A percentile compares a stretch with the other conserved stretches of the same genome.
phyloP scores from a whole-genome alignment of 306 rosid species.

The Begonia masoniana region DNA sequence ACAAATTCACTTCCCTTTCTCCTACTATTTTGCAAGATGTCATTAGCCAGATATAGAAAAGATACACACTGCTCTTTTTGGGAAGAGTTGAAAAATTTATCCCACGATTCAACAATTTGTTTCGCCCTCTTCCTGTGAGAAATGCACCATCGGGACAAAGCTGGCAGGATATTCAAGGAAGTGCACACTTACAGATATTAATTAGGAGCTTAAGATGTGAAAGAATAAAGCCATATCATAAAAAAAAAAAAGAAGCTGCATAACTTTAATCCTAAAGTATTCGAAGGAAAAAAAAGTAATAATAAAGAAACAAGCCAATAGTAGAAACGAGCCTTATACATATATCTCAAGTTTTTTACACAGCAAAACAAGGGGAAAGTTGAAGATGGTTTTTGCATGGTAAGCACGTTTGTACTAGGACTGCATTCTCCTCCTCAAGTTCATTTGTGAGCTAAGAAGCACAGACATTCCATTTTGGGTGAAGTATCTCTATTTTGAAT shows the following conservation, averaged over 20 bases:
- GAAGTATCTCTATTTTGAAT: too few relatives aligned
- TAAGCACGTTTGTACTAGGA: too few relatives aligned
- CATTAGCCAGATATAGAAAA: constrained; percentile 73
- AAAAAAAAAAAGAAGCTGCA: neutral
- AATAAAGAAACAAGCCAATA: too few relatives aligned
- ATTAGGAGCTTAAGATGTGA: constrained; percentile 1
- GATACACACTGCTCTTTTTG: constrained; percentile 65
- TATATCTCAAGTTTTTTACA: too few relatives aligned
- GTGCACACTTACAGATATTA: constrained; percentile 14
- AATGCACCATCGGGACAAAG: constrained; percentile 77
- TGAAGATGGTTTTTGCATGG: too few relatives aligned
- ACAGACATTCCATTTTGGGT: too few relatives aligned
- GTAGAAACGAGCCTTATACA: too few relatives aligned
- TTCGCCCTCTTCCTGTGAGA: constrained; percentile 68
- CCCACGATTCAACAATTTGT: constrained; percentile 82
- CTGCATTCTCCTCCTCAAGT: too few relatives aligned
- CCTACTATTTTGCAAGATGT: constrained; percentile 87
- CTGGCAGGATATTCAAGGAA: constrained; percentile 42
- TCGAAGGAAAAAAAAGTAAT: too few relatives aligned
- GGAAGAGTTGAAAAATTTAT: constrained; percentile 61
- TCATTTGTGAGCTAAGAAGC: too few relatives aligned
- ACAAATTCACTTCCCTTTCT: constrained; percentile 88
- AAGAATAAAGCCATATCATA: constrained; percentile 5
- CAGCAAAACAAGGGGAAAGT: too few relatives aligned
- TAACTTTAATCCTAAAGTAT: too few relatives aligned